phyloP scores from a whole-genome alignment of 345 rosid genomes.

The Psidium guajava region DNA sequence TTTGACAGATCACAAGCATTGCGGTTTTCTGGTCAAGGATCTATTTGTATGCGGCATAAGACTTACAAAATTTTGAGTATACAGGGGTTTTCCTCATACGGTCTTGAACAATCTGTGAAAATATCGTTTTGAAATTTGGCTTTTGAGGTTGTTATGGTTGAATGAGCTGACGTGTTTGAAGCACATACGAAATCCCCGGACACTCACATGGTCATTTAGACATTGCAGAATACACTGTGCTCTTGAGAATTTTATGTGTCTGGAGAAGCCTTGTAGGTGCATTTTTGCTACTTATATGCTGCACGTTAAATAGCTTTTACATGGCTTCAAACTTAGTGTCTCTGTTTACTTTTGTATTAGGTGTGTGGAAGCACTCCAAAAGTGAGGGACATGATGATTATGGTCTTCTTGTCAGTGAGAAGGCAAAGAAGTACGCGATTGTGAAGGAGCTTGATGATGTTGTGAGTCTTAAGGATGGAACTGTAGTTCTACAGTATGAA shows the following conservation, averaged over 20 bases:
- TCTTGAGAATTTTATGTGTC: background rate
- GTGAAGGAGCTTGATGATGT: conserved; percentile 31
- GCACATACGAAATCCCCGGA: background rate
- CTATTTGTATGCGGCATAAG: background rate
- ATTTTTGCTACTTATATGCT: background rate
- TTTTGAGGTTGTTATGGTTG: background rate
- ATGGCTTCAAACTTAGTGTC: background rate
- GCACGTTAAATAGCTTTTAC: background rate
- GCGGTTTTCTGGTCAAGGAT: background rate
- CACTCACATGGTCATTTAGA: background rate
- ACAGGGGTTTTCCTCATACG: background rate
- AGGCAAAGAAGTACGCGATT: conserved; percentile 44
- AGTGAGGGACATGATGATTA: conserved; percentile 50
- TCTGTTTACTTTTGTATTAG: conserved; percentile 2
- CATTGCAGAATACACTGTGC: background rate
- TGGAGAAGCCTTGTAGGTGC: background rate
- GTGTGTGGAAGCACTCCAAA: conserved; percentile 45
- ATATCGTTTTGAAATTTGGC: background rate
- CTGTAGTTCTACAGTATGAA: conserved; percentile 38
- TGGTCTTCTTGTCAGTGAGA: conserved; percentile 48
- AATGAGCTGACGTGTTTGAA: background rate
- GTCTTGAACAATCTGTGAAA: background rate
- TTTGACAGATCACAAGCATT: background rate
- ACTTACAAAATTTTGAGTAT: background rate
- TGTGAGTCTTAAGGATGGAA: conserved; percentile 20